Base-by-base conservation (phyloP, 2,329 filamentous ascomycete species). In the Dactylellina drechsleri region DNA sequence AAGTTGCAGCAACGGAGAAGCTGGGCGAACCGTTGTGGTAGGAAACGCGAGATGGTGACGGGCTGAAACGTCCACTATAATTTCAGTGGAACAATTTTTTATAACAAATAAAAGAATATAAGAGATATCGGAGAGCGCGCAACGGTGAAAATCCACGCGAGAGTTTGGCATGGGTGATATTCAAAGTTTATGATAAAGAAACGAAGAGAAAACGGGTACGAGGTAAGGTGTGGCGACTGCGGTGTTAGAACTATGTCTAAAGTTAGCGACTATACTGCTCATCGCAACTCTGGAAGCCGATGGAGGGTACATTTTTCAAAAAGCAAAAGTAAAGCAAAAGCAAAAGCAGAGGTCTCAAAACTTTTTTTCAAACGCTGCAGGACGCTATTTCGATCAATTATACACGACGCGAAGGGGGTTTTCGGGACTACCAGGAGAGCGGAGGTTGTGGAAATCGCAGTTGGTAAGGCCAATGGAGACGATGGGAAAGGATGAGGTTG, bases 1-100 rank as follows among this genome's bases (percentile, higher is more conserved):
- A 59, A 36, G 71, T 68, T 75, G 53, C 62, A 75, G 43, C 45
- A 7, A 47, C 71, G 71, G 52, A 68, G 18, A 26, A 75, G 64
- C 23, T 26, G 41, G 49, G 60, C 49, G 64, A 75, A 47, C 43
- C 43, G 43, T 1, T 6, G 65, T 58, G 64, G 59, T 64, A 23
- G 58, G 5, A 58, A 50, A 58, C 59, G 52, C 53, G 66, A 59
- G 66, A 71, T 71, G 58, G 52, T 20, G 50, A 50, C 50, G 26
- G 58, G 5, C 13, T 50, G 36, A 18, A 52, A 64, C 66, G 59
- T 64, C 66, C 58, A 58, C 26, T 47, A 52, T n/a, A 26, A 53
- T 71, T 53, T 71, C 66, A 71, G 59, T 65, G 66, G 66, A 64
- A 10, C 18, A 36, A 36, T 36, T 36, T 23, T 10, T 36, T 36